Conservation (phyloP, 129 eudicot species). For the Smallanthus sonchifolius region DNA sequence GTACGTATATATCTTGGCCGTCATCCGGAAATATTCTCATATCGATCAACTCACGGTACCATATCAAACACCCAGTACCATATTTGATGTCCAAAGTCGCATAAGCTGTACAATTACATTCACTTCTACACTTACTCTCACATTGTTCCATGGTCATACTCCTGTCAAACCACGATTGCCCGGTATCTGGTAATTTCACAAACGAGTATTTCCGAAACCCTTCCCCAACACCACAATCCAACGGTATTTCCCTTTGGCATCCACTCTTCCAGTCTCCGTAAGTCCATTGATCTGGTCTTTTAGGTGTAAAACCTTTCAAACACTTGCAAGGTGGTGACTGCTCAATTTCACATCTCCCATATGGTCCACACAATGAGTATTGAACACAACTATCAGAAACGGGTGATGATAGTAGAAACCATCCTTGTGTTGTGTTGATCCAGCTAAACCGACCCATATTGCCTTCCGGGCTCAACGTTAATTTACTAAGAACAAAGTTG, state of each 20-base stretch:
- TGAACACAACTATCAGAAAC: neutral
- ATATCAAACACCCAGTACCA: too few species aligned
- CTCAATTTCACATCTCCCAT: conserved; percentile 6
- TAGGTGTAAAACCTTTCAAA: conserved; percentile 31
- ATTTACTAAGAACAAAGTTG: neutral
- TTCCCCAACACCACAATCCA: neutral
- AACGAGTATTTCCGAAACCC: neutral
- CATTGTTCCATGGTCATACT: conserved; percentile 21
- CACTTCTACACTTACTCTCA: neutral
- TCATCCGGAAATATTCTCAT: too few species aligned
- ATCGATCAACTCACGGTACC: too few species aligned
- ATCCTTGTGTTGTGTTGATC: conserved; percentile 2
- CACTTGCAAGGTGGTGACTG: conserved; percentile 13
- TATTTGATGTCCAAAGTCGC: neutral
- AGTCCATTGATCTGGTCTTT: neutral
- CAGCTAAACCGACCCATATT: neutral
- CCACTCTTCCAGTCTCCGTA: conserved; percentile 14
- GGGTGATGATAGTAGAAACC: neutral
- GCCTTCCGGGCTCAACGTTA: neutral
- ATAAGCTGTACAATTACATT: conserved; percentile 37
- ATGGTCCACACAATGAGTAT: conserved; percentile 36
- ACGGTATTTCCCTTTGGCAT: neutral
- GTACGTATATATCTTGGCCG: too few species aligned
- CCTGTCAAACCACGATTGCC: conserved; percentile 14
- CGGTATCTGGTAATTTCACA: conserved; percentile 26